These are phyloP conservation scores for Annona cherimola DNA, from an alignment of 164 flowering plant genomes.

Conservation along the genomic window DNA sequence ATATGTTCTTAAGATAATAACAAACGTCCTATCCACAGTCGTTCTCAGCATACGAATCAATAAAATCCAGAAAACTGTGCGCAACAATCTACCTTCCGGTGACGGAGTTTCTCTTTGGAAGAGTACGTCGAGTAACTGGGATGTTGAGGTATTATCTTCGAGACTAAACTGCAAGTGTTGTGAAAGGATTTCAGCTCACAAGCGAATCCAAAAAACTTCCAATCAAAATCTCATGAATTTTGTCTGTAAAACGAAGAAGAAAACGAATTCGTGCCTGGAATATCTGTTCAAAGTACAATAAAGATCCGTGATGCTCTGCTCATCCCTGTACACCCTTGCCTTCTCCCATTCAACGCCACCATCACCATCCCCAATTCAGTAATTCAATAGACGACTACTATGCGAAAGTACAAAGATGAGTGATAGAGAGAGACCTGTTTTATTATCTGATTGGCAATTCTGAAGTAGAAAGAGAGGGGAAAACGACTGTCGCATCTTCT, in stretches of 20 bases:
- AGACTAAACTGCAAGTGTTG: conserved; percentile 17
- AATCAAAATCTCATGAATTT: neutral
- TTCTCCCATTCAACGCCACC: neutral
- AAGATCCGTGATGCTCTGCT: conserved; percentile 22
- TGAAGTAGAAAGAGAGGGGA: conserved; percentile 24
- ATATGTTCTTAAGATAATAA: too few species aligned
- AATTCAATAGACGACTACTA: neutral
- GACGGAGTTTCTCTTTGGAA: conserved; percentile 22
- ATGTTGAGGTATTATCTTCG: conserved; percentile 22
- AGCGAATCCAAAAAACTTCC: neutral
- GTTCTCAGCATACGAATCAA: neutral
- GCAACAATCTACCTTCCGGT: conserved; percentile 19
- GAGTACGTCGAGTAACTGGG: conserved; percentile 16
- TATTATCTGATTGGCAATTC: conserved; percentile 24
- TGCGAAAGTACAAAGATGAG: neutral
- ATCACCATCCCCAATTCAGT: neutral
- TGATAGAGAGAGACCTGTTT: conserved; percentile 17
- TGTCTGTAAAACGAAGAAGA: neutral
- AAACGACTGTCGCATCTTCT: conserved; percentile 7
- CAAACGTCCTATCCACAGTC: neutral
- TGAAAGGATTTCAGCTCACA: conserved; percentile 1
- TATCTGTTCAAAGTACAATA: conserved; percentile 20
- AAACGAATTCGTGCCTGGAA: conserved; percentile 13
- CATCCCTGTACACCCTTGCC: conserved; percentile 26
- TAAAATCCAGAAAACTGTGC: neutral